Evolutionary conservation across 139 green algal species (phyloP).

Genomic region (Auxenochlorella pyrenoidosa): DNA sequence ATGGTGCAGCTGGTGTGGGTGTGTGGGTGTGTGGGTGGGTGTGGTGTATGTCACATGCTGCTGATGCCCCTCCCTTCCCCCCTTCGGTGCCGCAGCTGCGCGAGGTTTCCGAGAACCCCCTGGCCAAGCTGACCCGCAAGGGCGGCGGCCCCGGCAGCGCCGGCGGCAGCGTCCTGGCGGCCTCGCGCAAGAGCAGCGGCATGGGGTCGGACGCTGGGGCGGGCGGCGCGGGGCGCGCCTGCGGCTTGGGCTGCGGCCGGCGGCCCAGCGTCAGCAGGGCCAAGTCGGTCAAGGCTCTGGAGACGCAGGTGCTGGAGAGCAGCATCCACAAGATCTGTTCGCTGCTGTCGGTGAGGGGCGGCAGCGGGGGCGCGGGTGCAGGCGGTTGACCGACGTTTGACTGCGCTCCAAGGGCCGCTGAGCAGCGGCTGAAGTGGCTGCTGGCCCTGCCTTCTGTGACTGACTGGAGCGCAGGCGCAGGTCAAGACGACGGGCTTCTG

Average conservation of each 20-base stretch:
- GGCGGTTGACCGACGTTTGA: too few relatives aligned
- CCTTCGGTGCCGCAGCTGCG: constrained; percentile 45
- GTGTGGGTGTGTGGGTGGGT: too few relatives aligned
- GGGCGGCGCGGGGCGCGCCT: neutral
- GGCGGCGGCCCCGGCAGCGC: neutral
- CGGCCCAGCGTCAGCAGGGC: neutral
- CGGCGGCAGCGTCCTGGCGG: neutral
- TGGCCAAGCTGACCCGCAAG: constrained; percentile 50
- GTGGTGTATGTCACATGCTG: neutral
- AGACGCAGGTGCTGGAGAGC: constrained; percentile 92
- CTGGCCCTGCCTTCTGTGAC: too few relatives aligned
- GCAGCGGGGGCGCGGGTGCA: too few relatives aligned
- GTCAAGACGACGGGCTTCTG: too few relatives aligned
- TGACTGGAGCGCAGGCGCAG: too few relatives aligned
- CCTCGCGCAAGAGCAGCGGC: neutral
- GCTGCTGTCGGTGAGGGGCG: constrained; percentile 79
- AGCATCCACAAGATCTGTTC: constrained; percentile 92
- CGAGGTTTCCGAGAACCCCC: constrained; percentile 70
- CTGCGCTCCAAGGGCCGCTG: too few relatives aligned
- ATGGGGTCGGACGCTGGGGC: neutral
- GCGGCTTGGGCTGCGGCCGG: constrained; percentile 1
- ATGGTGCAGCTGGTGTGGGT: neutral
- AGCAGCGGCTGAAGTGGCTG: too few relatives aligned
- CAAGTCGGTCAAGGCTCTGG: constrained; percentile 66
- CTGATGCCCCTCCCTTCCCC: neutral